A percentile compares a stretch with the other conserved stretches of the same genome.
These are phyloP conservation scores for Hirschfeldia incana DNA, from an alignment of 345 rosid species.

Conservation along the genomic window DNA sequence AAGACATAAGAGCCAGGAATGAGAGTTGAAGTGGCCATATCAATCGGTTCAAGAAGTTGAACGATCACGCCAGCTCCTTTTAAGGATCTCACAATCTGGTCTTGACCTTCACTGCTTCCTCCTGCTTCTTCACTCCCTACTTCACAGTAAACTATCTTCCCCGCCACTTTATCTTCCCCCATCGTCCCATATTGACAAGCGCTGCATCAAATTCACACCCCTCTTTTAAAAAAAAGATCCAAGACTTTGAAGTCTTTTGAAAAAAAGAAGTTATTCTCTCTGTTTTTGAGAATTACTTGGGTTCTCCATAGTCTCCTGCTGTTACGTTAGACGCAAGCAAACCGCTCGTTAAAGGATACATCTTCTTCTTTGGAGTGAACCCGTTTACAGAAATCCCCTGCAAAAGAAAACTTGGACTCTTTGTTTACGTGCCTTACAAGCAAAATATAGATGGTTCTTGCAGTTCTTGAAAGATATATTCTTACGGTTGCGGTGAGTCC, in stretches of 20 bases:
- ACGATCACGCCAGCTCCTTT: conserved; percentile 60
- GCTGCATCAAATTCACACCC: conserved; percentile 35
- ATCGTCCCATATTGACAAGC: conserved; percentile 65
- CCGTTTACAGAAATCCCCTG: conserved; percentile 74
- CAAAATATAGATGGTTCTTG: conserved; percentile 5
- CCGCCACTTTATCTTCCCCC: conserved; percentile 53
- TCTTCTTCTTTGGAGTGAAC: conserved; percentile 49
- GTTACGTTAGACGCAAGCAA: conserved; percentile 50
- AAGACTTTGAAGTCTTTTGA: background rate
- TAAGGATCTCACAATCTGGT: conserved; percentile 43
- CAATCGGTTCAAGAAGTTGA: conserved; percentile 30
- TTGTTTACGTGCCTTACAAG: background rate
- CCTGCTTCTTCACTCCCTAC: conserved; percentile 26
- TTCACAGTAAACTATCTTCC: conserved; percentile 68
- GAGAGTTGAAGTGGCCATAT: conserved; percentile 43
- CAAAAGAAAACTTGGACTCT: background rate
- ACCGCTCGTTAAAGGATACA: conserved; percentile 72
- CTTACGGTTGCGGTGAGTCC: conserved; percentile 50
- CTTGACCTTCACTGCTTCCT: conserved; percentile 47
- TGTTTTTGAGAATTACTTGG: conserved; percentile 42
- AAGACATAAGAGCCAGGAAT: conserved; percentile 48
- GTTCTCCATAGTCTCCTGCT: conserved; percentile 43
- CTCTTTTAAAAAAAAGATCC: background rate
- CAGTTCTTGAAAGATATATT: background rate
- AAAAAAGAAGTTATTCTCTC: background rate